Conservation (phyloP, 2,329 filamentous ascomycete species). For the Graphiopsis chlorocephala region DNA sequence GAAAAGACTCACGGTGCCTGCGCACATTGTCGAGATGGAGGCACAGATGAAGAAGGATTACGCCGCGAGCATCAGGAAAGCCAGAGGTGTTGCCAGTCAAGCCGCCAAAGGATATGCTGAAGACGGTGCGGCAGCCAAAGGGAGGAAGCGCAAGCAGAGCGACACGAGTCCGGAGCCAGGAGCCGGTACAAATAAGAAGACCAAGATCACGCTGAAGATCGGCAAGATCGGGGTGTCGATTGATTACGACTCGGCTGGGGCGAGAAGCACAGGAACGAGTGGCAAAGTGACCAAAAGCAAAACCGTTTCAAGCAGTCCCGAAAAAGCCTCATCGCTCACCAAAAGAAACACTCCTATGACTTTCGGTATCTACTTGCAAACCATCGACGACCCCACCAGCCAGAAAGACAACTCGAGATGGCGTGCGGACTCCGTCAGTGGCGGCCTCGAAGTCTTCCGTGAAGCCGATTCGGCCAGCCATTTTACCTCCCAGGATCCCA, state of each 20-base stretch:
- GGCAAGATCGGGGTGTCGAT: conserved; percentile 27
- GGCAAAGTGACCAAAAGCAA: conserved; percentile 19
- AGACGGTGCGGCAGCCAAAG: neutral
- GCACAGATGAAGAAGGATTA: conserved; percentile 58
- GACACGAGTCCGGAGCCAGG: conserved; percentile 15
- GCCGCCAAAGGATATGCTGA: neutral
- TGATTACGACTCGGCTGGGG: conserved; percentile 20
- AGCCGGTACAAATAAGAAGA: conserved; percentile 21
- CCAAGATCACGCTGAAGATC: conserved; percentile 28
- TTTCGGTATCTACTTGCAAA: conserved; percentile 5
- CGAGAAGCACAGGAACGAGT: neutral
- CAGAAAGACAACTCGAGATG: neutral
- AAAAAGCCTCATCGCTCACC: neutral
- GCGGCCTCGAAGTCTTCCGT: neutral
- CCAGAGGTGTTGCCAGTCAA: conserved; percentile 32
- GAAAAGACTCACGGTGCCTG: conserved; percentile 50
- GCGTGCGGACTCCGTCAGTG: neutral
- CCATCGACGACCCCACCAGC: conserved; percentile 11
- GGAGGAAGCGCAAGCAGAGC: conserved; percentile 26
- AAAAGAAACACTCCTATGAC: conserved; percentile 18
- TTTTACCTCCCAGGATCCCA: neutral
- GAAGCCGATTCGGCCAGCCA: neutral
- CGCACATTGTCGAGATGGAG: conserved; percentile 51
- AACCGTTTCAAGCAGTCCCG: neutral
- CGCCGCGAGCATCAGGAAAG: conserved; percentile 50